Evolutionary conservation across 305 asterid genomes (phyloP), one percentile per base, ranked within the genome.

Genomic region (Rubia tinctorum): DNA sequence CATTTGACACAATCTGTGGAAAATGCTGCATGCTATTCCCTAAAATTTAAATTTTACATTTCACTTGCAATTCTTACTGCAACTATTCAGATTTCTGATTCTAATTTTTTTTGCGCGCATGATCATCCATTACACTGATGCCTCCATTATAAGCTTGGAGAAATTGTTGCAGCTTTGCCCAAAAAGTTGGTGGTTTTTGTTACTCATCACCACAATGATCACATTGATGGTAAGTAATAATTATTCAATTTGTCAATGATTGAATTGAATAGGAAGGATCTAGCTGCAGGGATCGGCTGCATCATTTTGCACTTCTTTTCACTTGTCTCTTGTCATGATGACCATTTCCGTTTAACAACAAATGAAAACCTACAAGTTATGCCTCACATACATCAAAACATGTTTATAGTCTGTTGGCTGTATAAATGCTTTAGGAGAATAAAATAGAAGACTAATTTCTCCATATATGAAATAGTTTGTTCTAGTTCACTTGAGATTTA

Each of bases 201-300:
- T 78, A 91, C 99, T 82, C 99, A 94, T 85, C 99, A 94, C 80
- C 99, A 94, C 82, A 86, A 34, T 49, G 99, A 94, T 88, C 99
- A 91, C 58, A 89, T 90, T 56, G 97, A 91, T 80, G 99, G 98
- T 94, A 83, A 84, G 91, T 42, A 74, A 77, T 76, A 64, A 22
- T 45, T 37, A 70, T 18, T 65, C 15, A 8, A 18, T 10, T 17
- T 65, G 45, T 72, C 60, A 43, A 15, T 62, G 17, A 58, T 39
- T 27, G 25, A 56, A 51, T 15, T 15, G n/a, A 11, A 53, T 2
- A 22, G 14, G 27, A 20, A 65, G 43, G 58, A 22, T 39, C 11
- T 4, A 1, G 34, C 37, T 15, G 58, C 9, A 22, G 51, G 37
- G 7, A 56, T 69, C 37, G 30, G 30, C 47, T 30, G 20, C 8